Conservation (phyloP, 2,329 filamentous ascomycete species). For the Colletotrichum sp. region DNA sequence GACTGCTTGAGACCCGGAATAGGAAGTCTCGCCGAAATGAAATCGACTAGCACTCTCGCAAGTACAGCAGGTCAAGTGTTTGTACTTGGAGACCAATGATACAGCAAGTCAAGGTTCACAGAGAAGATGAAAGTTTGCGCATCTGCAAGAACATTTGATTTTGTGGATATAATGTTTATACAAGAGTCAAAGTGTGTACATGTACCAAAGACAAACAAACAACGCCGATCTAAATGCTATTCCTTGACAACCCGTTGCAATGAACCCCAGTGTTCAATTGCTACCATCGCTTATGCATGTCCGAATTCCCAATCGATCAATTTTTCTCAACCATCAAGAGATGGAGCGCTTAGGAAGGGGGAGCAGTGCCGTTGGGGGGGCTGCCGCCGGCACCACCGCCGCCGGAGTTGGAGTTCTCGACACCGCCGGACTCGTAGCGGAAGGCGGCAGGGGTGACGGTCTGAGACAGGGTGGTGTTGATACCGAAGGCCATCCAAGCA, state of each 20-base stretch:
- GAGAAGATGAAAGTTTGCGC: background rate
- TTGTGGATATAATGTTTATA: background rate
- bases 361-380: slow-evolving; percentile 15
- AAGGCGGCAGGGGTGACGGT: slow-evolving; percentile 34
- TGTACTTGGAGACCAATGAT: background rate
- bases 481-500: slow-evolving; percentile 57
- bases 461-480: slow-evolving; percentile 39
- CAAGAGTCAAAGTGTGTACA: background rate
- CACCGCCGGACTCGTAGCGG: slow-evolving; percentile 35
- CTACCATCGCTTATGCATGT: background rate
- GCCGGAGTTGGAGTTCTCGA: slow-evolving; percentile 29
- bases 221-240: background rate
- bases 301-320: background rate
- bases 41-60: background rate
- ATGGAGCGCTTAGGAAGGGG: background rate
- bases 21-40: background rate
- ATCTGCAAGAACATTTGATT: background rate
- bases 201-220: background rate
- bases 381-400: slow-evolving; percentile 19
- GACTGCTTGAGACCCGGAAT: background rate
- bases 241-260: background rate
- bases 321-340: background rate
- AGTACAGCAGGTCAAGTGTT: background rate
- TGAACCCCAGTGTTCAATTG: background rate
- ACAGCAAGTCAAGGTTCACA: background rate